A percentile compares a stretch with the other conserved stretches of the same genome.
Conservation (phyloP, 176 grass and related monocot genomes). For the Raddia distichophylla region DNA sequence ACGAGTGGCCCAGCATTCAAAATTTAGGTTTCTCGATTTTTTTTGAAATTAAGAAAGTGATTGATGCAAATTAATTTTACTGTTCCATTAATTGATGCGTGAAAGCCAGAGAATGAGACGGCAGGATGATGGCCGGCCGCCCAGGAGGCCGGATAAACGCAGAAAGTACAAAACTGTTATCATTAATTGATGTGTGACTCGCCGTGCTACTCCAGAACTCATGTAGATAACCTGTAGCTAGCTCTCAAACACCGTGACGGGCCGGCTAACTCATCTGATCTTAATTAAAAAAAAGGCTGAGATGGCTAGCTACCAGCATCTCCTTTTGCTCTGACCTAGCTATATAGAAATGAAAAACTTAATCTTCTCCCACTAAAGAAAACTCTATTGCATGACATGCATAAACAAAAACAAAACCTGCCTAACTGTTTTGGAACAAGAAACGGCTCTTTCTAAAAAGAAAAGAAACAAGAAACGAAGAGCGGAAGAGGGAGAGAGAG, state of each 20-base stretch:
- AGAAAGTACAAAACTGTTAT: conserved; percentile 27
- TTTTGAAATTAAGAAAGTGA: background rate
- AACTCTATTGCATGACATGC: background rate
- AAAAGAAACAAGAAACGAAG: no score
- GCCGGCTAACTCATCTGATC: conserved; percentile 6
- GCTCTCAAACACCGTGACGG: background rate
- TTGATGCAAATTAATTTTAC: background rate
- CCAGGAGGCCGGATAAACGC: conserved; percentile 1
- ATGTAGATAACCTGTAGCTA: background rate
- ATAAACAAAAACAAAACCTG: background rate
- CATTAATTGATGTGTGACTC: conserved; percentile 13
- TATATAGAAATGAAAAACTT: background rate
- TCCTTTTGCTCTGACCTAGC: background rate
- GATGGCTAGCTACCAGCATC: background rate
- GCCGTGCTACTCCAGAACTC: background rate
- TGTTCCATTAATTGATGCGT: conserved; percentile 31
- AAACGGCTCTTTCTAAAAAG: no score
- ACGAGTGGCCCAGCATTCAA: background rate
- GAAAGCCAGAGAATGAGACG: conserved; percentile 21
- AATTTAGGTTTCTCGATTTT: background rate
- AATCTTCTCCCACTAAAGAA: background rate
- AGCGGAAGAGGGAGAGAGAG: no score
- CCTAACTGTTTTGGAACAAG: background rate
- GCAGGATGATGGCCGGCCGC: conserved; percentile 2
- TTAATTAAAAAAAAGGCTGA: background rate